Evolutionary conservation across 2,329 filamentous ascomycete genomes (phyloP).

Genomic region (Fusarium sp.): DNA sequence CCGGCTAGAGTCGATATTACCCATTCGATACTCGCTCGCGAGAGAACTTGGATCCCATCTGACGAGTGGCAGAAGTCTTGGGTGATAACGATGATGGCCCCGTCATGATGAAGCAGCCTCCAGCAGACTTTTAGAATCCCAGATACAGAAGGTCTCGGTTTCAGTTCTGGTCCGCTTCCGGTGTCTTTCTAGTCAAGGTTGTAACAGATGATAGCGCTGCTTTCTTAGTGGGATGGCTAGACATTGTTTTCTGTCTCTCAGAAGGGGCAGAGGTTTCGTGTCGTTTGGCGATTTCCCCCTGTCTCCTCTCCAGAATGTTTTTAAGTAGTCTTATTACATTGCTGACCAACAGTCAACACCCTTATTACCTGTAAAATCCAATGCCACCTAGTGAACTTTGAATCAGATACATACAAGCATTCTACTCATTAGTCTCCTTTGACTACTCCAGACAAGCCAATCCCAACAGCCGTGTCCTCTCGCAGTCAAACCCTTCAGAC

Average conservation of each 20-base stretch:
- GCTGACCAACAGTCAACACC: no score
- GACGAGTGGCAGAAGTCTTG: slow-evolving; percentile 23
- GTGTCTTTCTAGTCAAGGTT: neutral
- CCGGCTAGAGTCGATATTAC: slow-evolving; percentile 8
- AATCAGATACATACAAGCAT: no score
- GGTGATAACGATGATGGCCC: slow-evolving; percentile 27
- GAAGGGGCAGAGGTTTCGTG: neutral
- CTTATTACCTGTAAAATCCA: no score
- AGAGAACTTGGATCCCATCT: slow-evolving; percentile 14
- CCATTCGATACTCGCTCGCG: slow-evolving; percentile 5
- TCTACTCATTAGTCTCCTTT: no score
- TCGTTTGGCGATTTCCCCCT: slow-evolving; percentile 6
- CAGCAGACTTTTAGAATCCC: slow-evolving; percentile 11
- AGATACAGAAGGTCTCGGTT: neutral
- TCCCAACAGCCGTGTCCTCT: no score
- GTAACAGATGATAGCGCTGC: neutral
- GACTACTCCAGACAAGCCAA: no score
- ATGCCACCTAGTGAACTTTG: no score
- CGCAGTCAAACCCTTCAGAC: no score
- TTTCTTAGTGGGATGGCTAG: neutral
- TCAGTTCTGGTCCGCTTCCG: neutral
- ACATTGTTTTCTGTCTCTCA: neutral
- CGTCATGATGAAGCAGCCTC: slow-evolving; percentile 14
- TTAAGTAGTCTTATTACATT: no score
- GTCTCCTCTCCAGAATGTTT: neutral